These are phyloP conservation scores for Cordyceps militaris DNA, from an alignment of 2,329 filamentous ascomycete species.

Conservation along the genomic window DNA sequence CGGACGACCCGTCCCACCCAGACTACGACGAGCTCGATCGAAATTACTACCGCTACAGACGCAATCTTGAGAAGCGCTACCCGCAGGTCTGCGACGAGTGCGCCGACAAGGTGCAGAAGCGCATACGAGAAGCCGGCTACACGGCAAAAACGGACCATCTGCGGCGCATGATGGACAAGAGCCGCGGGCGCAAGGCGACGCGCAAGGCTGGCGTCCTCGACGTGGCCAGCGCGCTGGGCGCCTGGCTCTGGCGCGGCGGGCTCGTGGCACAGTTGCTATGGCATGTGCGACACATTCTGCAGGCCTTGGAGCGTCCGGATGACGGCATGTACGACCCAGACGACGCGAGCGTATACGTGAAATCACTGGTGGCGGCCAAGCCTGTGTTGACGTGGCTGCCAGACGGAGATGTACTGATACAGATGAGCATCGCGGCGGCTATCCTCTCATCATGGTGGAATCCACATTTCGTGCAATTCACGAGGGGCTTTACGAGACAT, in stretches of 20 bases:
- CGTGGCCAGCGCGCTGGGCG: conserved; percentile 34
- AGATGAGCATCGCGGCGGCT: conserved; percentile 41
- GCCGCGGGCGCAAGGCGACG: conserved; percentile 31
- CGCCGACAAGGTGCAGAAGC: conserved; percentile 62
- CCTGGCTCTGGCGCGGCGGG: conserved; percentile 42
- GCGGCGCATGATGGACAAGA: conserved; percentile 65
- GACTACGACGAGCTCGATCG: conserved; percentile 62
- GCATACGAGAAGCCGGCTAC: conserved; percentile 66
- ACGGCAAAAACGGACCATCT: conserved; percentile 78
- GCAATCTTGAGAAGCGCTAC: conserved; percentile 71
- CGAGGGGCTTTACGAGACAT: conserved; percentile 52
- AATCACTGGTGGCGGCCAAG: conserved; percentile 15
- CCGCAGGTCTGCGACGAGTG: conserved; percentile 83
- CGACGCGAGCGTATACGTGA: conserved; percentile 17
- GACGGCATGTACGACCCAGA: conserved; percentile 30
- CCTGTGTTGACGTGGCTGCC: conserved; percentile 30
- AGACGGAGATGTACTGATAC: conserved; percentile 32
- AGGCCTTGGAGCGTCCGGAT: conserved; percentile 21
- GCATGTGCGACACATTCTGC: conserved; percentile 34
- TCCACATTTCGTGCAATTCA: conserved; percentile 53
- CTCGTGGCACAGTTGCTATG: conserved; percentile 42
- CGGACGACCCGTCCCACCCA: conserved; percentile 55
- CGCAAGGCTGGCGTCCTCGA: conserved; percentile 34
- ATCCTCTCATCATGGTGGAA: conserved; percentile 60
- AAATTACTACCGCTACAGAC: conserved; percentile 62